These are phyloP conservation scores for Apophysomyces elegans DNA, from an alignment of 371 early-diverging fungal genomes.

Conservation along the genomic window DNA sequence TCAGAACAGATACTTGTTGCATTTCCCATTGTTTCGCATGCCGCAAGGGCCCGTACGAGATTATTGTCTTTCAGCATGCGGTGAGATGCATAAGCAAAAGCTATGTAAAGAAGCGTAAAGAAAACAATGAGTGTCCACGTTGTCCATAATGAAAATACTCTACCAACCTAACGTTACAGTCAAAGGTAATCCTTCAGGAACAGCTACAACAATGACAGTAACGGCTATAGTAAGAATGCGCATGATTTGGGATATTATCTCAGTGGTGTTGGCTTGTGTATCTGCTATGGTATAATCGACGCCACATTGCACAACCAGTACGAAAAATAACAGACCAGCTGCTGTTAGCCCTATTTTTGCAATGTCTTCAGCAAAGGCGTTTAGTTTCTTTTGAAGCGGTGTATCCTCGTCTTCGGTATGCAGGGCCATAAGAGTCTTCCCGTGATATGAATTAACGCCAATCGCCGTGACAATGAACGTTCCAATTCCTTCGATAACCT, in stretches of 20 bases:
- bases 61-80: slow-evolving; percentile 91
- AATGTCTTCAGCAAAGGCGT: slow-evolving; percentile 70
- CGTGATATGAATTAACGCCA: slow-evolving; percentile 75
- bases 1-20: slow-evolving; percentile 92
- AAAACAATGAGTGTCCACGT: background rate
- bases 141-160: background rate
- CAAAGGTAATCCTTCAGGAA: slow-evolving; percentile 83
- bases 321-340: slow-evolving; percentile 69
- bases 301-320: slow-evolving; percentile 67
- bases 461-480: slow-evolving; percentile 71
- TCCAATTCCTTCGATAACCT: slow-evolving; percentile 81
- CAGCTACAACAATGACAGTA: slow-evolving; percentile 79
- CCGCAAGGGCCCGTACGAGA: slow-evolving; percentile 83
- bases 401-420: slow-evolving; percentile 63
- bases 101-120: slow-evolving; percentile 37
- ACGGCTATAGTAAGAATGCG: slow-evolving; percentile 71
- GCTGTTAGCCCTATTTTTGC: slow-evolving; percentile 72
- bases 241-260: slow-evolving; percentile 53
- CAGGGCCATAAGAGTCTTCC: slow-evolving; percentile 78
- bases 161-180: slow-evolving; percentile 71
- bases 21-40: slow-evolving; percentile 95
- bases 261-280: slow-evolving; percentile 26
- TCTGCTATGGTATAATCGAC: slow-evolving; percentile 24
- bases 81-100: slow-evolving; percentile 80
- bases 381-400: slow-evolving; percentile 73